Evolutionary conservation across 2,329 filamentous ascomycete species (phyloP), one percentile per base, ranked within the genome.

Genomic region (Uncinocarpus reesii): DNA sequence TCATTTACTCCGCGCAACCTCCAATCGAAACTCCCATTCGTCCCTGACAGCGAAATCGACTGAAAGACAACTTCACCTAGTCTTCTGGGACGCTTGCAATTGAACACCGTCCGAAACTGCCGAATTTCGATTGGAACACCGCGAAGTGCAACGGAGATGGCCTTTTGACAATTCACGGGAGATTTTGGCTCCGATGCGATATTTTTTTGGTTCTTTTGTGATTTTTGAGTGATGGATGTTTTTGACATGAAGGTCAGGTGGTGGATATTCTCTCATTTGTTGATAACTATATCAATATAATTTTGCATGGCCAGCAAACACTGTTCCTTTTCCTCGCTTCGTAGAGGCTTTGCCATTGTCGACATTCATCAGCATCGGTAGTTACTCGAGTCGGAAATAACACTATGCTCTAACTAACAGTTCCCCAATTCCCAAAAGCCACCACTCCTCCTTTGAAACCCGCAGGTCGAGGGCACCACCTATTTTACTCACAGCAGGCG

Each of bases 241-340:
- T 35, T 29, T 43, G 46, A 48, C 46, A 48, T 15, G 32, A 29
- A 29, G 38, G 46, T 48, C 46, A 43, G 46, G 46, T 48, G 46
- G 40, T 41, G 45, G 45, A 47, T 31, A 47, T 40, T 40, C 45
- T 47, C 45, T 47, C 45, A 40, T 47, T 47, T 47, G 45, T 41
- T 31, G 45, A 47, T 47, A 47, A 10, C 24, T 41, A 40, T 41
- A 47, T 20, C 35, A 47, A 47, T 47, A 47, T 41, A 47, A 47
- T 23, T 47, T 47, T 47, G 45, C 45, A 47, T 47, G 45, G 45
- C 45, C 45, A 47, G 45, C 45, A 47, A 47, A 16, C 45, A 41
- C 18, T 20, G 7, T 38, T 38, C 43, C 13, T 47, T 36, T 21
- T 40, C 36, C 32, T 18, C 26, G 7, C 3, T 44, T 13, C n/a